Conservation (phyloP, 2,329 filamentous ascomycete genomes). For the Hypoxylon sp. region DNA sequence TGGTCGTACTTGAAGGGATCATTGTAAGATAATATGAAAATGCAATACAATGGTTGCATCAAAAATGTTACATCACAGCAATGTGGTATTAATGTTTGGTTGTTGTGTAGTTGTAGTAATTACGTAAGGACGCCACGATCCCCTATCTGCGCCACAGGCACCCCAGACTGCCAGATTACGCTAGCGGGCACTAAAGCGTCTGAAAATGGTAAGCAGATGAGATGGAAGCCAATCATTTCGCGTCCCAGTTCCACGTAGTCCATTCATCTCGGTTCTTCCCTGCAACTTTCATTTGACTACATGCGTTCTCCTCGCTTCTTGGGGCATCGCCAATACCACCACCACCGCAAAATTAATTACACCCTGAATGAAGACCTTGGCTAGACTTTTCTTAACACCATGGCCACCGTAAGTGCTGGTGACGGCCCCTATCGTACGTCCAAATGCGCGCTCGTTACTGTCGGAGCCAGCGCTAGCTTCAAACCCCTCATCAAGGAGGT, state of each 20-base stretch:
- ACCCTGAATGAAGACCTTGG: background rate
- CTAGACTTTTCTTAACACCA: background rate
- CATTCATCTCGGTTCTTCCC: constrained; percentile 15
- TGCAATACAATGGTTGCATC: background rate
- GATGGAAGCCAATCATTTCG: constrained; percentile 6
- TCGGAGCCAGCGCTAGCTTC: constrained; percentile 93
- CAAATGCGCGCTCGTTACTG: constrained; percentile 81
- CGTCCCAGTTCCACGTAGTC: constrained; percentile 2
- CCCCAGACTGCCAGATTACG: constrained; percentile 10
- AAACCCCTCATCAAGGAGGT: constrained; percentile 76
- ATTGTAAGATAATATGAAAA: background rate
- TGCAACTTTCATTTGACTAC: constrained; percentile 16
- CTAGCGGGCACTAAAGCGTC: constrained; percentile 2
- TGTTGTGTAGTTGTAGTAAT: background rate
- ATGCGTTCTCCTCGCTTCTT: background rate
- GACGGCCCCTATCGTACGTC: constrained; percentile 1
- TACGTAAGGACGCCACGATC: constrained; percentile 3
- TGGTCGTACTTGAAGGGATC: background rate
- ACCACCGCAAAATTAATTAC: background rate
- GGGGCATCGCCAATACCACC: background rate
- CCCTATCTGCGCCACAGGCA: background rate
- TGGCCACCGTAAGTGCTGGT: constrained; percentile 9
- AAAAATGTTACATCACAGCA: background rate
- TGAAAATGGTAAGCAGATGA: constrained; percentile 6
- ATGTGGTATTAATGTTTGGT: background rate